Evolutionary conservation across 2,329 filamentous ascomycete genomes (phyloP).

Genomic region (Colletotrichum filicis): DNA sequence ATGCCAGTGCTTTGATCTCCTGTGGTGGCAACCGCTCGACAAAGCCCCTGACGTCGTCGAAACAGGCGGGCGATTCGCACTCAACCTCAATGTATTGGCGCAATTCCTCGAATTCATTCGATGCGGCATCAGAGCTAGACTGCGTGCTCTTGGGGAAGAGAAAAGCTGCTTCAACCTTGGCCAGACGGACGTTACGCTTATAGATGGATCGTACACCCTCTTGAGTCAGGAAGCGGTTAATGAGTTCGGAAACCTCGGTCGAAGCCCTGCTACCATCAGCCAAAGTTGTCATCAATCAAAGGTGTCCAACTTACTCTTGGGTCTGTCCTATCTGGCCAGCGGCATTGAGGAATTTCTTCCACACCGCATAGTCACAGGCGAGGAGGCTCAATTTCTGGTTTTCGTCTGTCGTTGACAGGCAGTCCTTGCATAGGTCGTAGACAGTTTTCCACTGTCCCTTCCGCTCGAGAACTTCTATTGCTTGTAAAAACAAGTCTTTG

Average conservation of each 20-base stretch:
- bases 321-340: slow-evolving; percentile 46
- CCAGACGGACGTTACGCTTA: slow-evolving; percentile 51
- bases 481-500: slow-evolving; percentile 59
- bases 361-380: slow-evolving; percentile 57
- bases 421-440: slow-evolving; percentile 56
- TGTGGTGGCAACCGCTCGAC: slow-evolving; percentile 52
- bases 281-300: not conserved
- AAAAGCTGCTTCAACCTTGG: slow-evolving; percentile 51
- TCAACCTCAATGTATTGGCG: slow-evolving; percentile 49
- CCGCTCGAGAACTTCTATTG: slow-evolving; percentile 49
- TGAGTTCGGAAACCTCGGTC: slow-evolving; percentile 21
- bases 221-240: slow-evolving; percentile 25
- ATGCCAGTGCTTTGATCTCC: slow-evolving; percentile 53
- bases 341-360: slow-evolving; percentile 52
- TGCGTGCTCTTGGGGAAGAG: slow-evolving; percentile 39
- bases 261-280: slow-evolving; percentile 5
- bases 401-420: slow-evolving; percentile 52
- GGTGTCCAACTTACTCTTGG: slow-evolving; percentile 44
- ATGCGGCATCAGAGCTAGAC: slow-evolving; percentile 21
- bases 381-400: slow-evolving; percentile 51
- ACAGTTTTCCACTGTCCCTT: slow-evolving; percentile 54
- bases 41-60: slow-evolving; percentile 59
- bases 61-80: slow-evolving; percentile 51
- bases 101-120: slow-evolving; percentile 41
- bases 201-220: slow-evolving; percentile 47